These are phyloP conservation scores for Incumbomyces delicatus DNA, from an alignment of 2,329 filamentous ascomycete species.

Conservation along the genomic window DNA sequence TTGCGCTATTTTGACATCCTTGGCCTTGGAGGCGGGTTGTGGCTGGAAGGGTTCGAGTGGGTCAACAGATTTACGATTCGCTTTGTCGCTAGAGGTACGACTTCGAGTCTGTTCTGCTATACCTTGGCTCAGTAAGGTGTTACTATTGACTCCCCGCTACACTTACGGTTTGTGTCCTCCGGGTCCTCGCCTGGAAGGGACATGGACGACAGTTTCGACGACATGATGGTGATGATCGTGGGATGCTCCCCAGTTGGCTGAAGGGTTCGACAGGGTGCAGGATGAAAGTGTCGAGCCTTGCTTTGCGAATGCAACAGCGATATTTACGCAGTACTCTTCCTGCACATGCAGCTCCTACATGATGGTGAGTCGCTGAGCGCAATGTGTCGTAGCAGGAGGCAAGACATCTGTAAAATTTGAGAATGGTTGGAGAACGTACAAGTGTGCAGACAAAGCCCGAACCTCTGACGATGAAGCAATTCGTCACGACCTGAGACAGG, in stretches of 20 bases:
- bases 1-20: constrained; percentile 25
- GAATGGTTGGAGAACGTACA: constrained; percentile 3
- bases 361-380: constrained; percentile 4
- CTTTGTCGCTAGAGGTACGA: constrained; percentile 9
- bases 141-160: neutral
- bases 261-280: constrained; percentile 2
- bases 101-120: neutral
- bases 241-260: neutral
- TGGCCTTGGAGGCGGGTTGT: constrained; percentile 21
- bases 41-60: constrained; percentile 10
- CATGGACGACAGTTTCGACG: constrained; percentile 19
- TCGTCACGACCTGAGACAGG: neutral
- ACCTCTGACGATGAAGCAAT: neutral
- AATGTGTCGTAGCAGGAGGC: neutral
- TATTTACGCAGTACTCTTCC: neutral
- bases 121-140: neutral
- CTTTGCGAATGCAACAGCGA: no score
- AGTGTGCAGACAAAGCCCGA: constrained; percentile 1
- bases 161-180: constrained; percentile 14
- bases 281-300: neutral
- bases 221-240: constrained; percentile 11
- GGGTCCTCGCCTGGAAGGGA: constrained; percentile 17
- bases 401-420: neutral
- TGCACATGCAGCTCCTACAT: constrained; percentile 1
- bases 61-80: constrained; percentile 1